phyloP scores from a whole-genome alignment of 2,329 filamentous ascomycete genomes.

The Tricladium varicosporioides region DNA sequence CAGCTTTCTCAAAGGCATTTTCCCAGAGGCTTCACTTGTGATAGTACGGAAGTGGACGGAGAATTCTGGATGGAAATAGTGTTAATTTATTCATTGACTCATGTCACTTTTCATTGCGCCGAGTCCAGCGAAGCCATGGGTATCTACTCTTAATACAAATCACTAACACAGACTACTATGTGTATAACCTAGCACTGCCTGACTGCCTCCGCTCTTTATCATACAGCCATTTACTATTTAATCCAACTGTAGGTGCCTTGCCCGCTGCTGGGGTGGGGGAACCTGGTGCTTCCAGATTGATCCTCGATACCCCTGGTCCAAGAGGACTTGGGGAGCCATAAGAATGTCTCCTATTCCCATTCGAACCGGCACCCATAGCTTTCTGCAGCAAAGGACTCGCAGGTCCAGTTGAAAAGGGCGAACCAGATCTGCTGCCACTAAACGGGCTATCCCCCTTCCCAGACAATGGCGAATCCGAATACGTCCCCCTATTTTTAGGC shows the following conservation, averaged over 20 bases:
- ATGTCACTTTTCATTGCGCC: not conserved
- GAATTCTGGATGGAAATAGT: not conserved
- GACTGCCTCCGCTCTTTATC: constrained; percentile 63
- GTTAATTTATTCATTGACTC: not conserved
- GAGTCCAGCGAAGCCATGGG: constrained; percentile 15
- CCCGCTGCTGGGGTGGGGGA: constrained; percentile 66
- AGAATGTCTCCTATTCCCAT: constrained; percentile 57
- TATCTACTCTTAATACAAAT: constrained; percentile 26
- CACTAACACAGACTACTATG: constrained; percentile 18
- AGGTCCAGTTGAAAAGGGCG: constrained; percentile 48
- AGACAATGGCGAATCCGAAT: constrained; percentile 57
- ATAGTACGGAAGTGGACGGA: not conserved
- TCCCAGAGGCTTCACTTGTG: not conserved
- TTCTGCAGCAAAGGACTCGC: constrained; percentile 66
- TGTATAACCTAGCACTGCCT: constrained; percentile 29
- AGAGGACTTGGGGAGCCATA: constrained; percentile 58
- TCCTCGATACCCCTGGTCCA: constrained; percentile 43
- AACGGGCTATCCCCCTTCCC: constrained; percentile 50
- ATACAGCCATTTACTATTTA: constrained; percentile 96
- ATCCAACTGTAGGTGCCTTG: constrained; percentile 69
- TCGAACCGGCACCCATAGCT: constrained; percentile 47
- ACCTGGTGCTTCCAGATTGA: constrained; percentile 51
- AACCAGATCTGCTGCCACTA: constrained; percentile 39
- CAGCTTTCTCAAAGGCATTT: not conserved
- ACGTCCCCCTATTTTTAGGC: constrained; percentile 49